A percentile compares a stretch with the other conserved stretches of the same genome.
Evolutionary conservation across 2,329 filamentous ascomycete genomes (phyloP).

Genomic region (Xylaria multiplex): DNA sequence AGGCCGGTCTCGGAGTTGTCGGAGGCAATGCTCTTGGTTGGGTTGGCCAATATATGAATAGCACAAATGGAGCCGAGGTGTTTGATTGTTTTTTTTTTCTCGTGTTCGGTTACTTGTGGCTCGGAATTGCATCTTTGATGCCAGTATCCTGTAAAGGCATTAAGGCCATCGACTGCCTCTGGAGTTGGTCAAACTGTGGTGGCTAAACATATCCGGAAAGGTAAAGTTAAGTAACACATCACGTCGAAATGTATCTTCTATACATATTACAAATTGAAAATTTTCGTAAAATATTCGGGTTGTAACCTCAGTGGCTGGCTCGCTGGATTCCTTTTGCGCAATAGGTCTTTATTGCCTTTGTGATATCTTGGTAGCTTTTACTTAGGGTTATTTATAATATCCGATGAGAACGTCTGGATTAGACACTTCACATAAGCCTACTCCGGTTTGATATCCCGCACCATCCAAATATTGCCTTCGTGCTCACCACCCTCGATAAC

Average conservation of each 20-base stretch:
- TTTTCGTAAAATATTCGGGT: background rate
- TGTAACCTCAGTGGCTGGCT: background rate
- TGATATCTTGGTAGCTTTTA: background rate
- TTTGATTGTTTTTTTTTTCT: conserved; percentile 1
- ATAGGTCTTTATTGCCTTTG: background rate
- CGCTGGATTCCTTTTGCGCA: background rate
- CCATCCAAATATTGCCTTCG: conserved; percentile 55
- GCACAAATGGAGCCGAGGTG: conserved; percentile 31
- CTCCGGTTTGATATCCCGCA: conserved; percentile 45
- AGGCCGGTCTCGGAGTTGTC: conserved; percentile 45
- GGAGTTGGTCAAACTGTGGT: conserved; percentile 16
- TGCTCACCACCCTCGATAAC: conserved; percentile 49
- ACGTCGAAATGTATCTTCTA: conserved; percentile 23
- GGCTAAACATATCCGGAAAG: conserved; percentile 23
- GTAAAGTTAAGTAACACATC: conserved; percentile 15
- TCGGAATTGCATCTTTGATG: conserved; percentile 16
- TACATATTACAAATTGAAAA: conserved; percentile 19
- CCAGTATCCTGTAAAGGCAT: conserved; percentile 6
- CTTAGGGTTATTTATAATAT: background rate
- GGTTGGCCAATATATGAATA: conserved; percentile 34
- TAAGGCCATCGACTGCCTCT: conserved; percentile 8
- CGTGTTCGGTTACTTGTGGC: conserved; percentile 9
- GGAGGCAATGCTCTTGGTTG: conserved; percentile 35
- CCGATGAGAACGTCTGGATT: background rate
- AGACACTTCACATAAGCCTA: background rate